A percentile compares a stretch with the other conserved stretches of the same genome.
Evolutionary conservation across 805 yeast species (phyloP).

Genomic region (Candida endomychidarum): DNA sequence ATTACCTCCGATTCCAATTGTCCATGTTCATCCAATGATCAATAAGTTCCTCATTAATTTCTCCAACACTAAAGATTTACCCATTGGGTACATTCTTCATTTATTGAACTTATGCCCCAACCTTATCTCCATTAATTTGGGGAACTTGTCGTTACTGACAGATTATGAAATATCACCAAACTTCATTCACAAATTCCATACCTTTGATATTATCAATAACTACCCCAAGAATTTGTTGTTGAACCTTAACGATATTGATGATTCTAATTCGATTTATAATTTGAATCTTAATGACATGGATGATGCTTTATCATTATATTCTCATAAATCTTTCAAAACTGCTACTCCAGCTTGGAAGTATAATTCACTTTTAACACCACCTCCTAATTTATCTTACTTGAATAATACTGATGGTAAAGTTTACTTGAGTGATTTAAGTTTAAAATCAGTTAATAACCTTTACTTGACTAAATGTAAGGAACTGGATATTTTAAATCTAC

Average conservation of each 20-base stretch:
- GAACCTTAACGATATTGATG: conserved; percentile 15
- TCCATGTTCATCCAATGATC: conserved; percentile 53
- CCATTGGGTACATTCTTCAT: conserved; percentile 74
- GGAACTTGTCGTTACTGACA: conserved; percentile 57
- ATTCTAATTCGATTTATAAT: conserved; percentile 16
- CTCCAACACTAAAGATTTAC: conserved; percentile 70
- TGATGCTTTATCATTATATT: conserved; percentile 14
- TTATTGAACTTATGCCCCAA: conserved; percentile 67
- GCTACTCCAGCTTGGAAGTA: conserved; percentile 34
- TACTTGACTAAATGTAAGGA: conserved; percentile 34
- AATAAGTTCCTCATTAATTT: conserved; percentile 62
- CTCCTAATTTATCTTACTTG: conserved; percentile 33
- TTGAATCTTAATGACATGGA: conserved; percentile 10
- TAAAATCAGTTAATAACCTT: conserved; percentile 36
- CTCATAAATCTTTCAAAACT: conserved; percentile 13
- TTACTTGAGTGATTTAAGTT: conserved; percentile 40
- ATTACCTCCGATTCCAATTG: conserved; percentile 1
- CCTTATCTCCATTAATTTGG: conserved; percentile 54
- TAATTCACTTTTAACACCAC: conserved; percentile 40
- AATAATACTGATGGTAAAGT: conserved; percentile 31
- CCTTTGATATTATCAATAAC: conserved; percentile 39
- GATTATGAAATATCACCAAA: conserved; percentile 59
- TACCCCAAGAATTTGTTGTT: conserved; percentile 30
- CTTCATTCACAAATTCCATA: conserved; percentile 33
- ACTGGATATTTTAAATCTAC: conserved; percentile 28